Evolutionary conservation across 2,329 filamentous ascomycete species (phyloP), one percentile per base, ranked within the genome.

Genomic region (Clarireedia monteithiana): DNA sequence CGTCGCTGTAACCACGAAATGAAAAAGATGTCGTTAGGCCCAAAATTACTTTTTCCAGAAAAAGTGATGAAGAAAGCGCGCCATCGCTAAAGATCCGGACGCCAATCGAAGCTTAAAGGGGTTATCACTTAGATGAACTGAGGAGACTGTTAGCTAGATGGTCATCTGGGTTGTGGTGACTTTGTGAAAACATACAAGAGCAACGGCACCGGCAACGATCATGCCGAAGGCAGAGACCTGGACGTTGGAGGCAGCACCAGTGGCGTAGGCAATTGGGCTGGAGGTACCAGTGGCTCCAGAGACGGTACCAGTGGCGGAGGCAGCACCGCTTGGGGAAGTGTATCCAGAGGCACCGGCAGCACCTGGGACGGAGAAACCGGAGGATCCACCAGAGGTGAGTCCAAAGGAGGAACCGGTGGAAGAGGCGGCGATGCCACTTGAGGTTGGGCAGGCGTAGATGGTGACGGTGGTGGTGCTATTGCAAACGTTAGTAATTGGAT

Each of bases 121-220:
- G 50, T 59, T 44, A 63, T 57, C 55, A 57, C 56, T 67, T 66
- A 68, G 50, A 68, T 53, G 62, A 68, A 58, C 67, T 68, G 27
- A 9, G 9, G 9, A n/a, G 0, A 3, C 20, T 48, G 57, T 67
- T 56, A 67, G 64, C 20, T 17, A 17, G 14, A 39, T 23, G 38
- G 34, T 10, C 15, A 20, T 4, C 23, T 53, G 12, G 12, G 20
- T 26, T 5, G 27, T 55, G 9, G 10, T n/a, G 42, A 6, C 6
- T 38, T n/a, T 9, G 5, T 49, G 48, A 34, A 44, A 51, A 62
- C 63, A 39, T 64, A 69, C 66, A 46, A 69, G 66, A 63, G 66
- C 67, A 55, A 70, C 60, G 63, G 64, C 67, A 59, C 64, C 67
- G 58, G 66, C 67, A 60, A 68, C 60, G 55, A 68, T 58, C 60